Percentiles rank a stretch among this genome's conserved stretches.
These are phyloP conservation scores for Ceratobasidium sp. DNA, from an alignment of 1,284 basidiomycete species.

Conservation along the genomic window DNA sequence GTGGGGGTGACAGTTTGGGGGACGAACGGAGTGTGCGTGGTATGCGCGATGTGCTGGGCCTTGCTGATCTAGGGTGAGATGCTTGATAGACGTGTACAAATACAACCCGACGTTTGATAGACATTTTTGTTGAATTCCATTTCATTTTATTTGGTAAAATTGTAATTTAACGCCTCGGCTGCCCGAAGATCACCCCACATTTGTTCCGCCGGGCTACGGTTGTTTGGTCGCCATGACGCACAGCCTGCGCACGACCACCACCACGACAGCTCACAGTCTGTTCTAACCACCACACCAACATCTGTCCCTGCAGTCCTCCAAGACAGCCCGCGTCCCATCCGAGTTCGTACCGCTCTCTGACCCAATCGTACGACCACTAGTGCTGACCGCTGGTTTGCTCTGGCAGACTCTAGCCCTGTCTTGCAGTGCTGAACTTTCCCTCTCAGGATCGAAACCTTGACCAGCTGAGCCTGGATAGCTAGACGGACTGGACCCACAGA, in stretches of 20 bases:
- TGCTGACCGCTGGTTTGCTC: too few relatives aligned
- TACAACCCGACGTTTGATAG: not conserved
- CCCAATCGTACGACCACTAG: conserved; percentile 15
- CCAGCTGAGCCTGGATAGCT: too few relatives aligned
- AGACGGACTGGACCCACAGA: not conserved
- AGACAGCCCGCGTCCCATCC: conserved; percentile 1
- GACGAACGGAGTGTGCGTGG: not conserved
- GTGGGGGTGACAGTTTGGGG: not conserved
- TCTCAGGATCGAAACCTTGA: conserved; percentile 1
- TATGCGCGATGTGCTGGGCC: not conserved
- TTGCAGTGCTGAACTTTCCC: not conserved
- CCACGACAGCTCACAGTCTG: too few relatives aligned
- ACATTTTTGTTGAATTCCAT: not conserved
- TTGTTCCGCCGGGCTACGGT: too few relatives aligned
- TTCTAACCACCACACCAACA: too few relatives aligned
- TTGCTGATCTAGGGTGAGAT: not conserved
- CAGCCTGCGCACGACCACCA: not conserved
- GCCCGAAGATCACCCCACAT: too few relatives aligned
- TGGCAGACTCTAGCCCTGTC: too few relatives aligned
- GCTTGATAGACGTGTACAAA: conserved; percentile 1
- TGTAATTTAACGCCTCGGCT: not conserved
- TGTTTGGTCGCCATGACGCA: conserved; percentile 6
- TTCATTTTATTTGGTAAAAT: not conserved
- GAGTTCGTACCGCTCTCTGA: conserved; percentile 8
- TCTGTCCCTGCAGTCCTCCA: too few relatives aligned